These are phyloP conservation scores for Aspergillus viridinutans DNA, from an alignment of 2,329 filamentous ascomycete genomes.

Conservation along the genomic window DNA sequence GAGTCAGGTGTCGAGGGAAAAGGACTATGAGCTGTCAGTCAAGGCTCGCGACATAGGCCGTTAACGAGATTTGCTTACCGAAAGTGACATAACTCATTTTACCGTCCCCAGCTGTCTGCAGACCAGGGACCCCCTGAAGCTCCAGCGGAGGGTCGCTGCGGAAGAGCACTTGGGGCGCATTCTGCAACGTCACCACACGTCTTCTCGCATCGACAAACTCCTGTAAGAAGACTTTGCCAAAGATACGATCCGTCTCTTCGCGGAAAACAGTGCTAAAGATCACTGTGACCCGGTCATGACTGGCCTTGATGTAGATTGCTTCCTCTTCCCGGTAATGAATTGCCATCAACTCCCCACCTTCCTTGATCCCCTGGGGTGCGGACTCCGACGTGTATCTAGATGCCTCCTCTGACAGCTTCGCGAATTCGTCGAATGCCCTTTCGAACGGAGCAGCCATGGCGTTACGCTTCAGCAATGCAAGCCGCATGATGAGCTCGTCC, in stretches of 20 bases:
- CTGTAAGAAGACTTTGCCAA: slow-evolving; percentile 96
- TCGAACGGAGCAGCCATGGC: slow-evolving; percentile 99
- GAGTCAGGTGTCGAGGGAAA: slow-evolving; percentile 90
- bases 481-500: slow-evolving; percentile 79
- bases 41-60: background rate
- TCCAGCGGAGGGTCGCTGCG: slow-evolving; percentile 91
- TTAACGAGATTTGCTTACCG: slow-evolving; percentile 55
- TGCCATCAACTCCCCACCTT: slow-evolving; percentile 88
- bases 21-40: slow-evolving; percentile 58
- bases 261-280: slow-evolving; percentile 98
- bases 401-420: slow-evolving; percentile 78
- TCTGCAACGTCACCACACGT: slow-evolving; percentile 77
- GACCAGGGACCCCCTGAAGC: slow-evolving; percentile 79
- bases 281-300: slow-evolving; percentile 93
- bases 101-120: slow-evolving; percentile 68
- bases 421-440: slow-evolving; percentile 90
- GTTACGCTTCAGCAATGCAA: slow-evolving; percentile 93
- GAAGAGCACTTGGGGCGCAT: slow-evolving; percentile 96
- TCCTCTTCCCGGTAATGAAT: slow-evolving; percentile 99
- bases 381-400: slow-evolving; percentile 91
- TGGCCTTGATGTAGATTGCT: slow-evolving; percentile 97
- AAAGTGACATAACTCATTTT: slow-evolving; percentile 98
- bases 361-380: slow-evolving; percentile 81
- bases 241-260: slow-evolving; percentile 95
- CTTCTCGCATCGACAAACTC: slow-evolving; percentile 96